Conservation (phyloP, 2,329 filamentous ascomycete genomes). For the Daldinia sp. region DNA sequence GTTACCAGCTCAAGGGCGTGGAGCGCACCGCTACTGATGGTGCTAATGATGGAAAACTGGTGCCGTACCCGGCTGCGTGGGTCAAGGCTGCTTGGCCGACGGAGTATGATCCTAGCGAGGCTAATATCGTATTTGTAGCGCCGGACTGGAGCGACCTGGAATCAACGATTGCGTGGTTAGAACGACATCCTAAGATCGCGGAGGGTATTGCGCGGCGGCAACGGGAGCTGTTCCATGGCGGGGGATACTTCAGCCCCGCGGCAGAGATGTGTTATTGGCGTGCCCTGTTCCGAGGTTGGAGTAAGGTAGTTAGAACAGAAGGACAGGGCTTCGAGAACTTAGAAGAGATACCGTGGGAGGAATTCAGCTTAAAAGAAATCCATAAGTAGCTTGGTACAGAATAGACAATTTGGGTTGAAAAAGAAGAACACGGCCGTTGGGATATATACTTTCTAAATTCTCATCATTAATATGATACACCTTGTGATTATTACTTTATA, state of each 20-base stretch:
- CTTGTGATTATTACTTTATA: slow-evolving; percentile 42
- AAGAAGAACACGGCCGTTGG: not conserved
- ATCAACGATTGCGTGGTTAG: slow-evolving; percentile 60
- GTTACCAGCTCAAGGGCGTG: slow-evolving; percentile 47
- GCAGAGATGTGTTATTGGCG: slow-evolving; percentile 68
- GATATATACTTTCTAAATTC: slow-evolving; percentile 8
- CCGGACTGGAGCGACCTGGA: slow-evolving; percentile 65
- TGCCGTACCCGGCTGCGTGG: slow-evolving; percentile 49
- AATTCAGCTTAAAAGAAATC: slow-evolving; percentile 53
- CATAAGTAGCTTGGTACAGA: slow-evolving; percentile 40
- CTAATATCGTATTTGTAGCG: slow-evolving; percentile 61
- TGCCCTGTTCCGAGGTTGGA: slow-evolving; percentile 62
- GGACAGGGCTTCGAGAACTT: slow-evolving; percentile 53
- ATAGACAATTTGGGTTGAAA: not conserved
- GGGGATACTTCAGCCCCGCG: slow-evolving; percentile 62
- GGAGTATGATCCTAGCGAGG: slow-evolving; percentile 40
- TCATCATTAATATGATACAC: slow-evolving; percentile 46
- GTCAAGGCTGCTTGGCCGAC: slow-evolving; percentile 56
- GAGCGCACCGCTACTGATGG: not conserved
- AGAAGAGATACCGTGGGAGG: slow-evolving; percentile 56
- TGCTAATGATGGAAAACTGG: not conserved
- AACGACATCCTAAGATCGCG: slow-evolving; percentile 58
- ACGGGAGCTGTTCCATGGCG: slow-evolving; percentile 57
- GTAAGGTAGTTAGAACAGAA: slow-evolving; percentile 54
- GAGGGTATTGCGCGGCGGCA: slow-evolving; percentile 62